Conservation (phyloP, 1,284 basidiomycete genomes). For the Leccinum holopus region DNA sequence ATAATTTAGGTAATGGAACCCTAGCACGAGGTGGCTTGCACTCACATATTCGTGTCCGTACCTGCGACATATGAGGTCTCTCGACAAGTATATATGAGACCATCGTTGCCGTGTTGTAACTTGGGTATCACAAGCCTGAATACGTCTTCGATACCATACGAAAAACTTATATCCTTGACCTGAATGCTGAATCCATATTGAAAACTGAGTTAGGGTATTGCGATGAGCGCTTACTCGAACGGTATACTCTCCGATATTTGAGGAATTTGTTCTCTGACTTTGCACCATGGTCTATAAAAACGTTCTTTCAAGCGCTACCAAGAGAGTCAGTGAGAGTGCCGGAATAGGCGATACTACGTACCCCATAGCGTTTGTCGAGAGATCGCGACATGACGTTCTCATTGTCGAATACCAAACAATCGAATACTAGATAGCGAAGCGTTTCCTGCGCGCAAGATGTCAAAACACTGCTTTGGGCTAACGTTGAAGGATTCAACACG, state of each 20-base stretch:
- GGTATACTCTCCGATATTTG: slow-evolving; percentile 65
- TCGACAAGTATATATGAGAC: slow-evolving; percentile 95
- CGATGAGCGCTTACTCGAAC: slow-evolving; percentile 69
- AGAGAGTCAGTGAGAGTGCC: slow-evolving; percentile 13
- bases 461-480: slow-evolving; percentile 8
- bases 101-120: slow-evolving; percentile 94
- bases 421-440: slow-evolving; percentile 86
- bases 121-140: slow-evolving; percentile 82
- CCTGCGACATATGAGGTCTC: slow-evolving; percentile 85
- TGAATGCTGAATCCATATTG: slow-evolving; percentile 56
- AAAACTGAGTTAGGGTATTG: slow-evolving; percentile 7
- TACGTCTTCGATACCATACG: slow-evolving; percentile 86
- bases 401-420: slow-evolving; percentile 86
- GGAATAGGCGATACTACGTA: slow-evolving; percentile 39
- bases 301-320: slow-evolving; percentile 77
- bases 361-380: slow-evolving; percentile 88
- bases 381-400: slow-evolving; percentile 85
- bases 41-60: slow-evolving; percentile 88
- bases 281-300: slow-evolving; percentile 80
- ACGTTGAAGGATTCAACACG: slow-evolving; percentile 20
- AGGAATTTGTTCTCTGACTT: slow-evolving; percentile 69
- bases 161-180: slow-evolving; percentile 87
- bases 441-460: slow-evolving; percentile 56
- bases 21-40: slow-evolving; percentile 50
- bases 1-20: background rate